Evolutionary conservation across 345 rosid genomes (phyloP), one percentile per base, ranked within the genome.

Genomic region (Hypericum androsaemum): DNA sequence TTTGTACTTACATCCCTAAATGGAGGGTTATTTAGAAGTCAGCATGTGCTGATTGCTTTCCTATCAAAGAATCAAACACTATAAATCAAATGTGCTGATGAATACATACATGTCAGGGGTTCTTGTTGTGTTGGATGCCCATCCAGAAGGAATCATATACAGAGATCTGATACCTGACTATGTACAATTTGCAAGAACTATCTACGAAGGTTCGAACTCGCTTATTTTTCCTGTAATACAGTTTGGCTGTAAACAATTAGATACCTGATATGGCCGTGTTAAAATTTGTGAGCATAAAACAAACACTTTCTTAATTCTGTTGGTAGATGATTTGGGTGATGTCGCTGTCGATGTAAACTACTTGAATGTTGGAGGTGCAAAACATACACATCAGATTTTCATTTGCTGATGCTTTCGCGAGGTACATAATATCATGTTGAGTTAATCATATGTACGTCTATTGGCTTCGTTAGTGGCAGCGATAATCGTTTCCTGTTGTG

Each of bases 111-210:
- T 22, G 32, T 22, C 32, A 46, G 50, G 50, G 9, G 50, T 46
- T 11, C 50, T 46, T 49, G 88, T 90, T 47, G 95, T 82, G 64
- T 66, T 87, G 71, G 95, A 90, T 74, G 96, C 98, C 7, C 77
- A 46, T 43, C 96, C 96, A 0, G 87, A 63, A 38, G 95, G 98
- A 72, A 80, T 90, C 56, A 78, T 87, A 61, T 84, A 73, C 54
- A 69, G 77, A 70, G 98, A 90, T 75, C 65, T 90, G 64, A 70
- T 90, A 49, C 89, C 98, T 13, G 75, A 79, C 38, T 84, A 90
- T 52, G 95, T 80, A 38, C 43, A 75, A 8, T 48, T 72, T 44
- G 92, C 53, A 0, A 82, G 98, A 60, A 90, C 98, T 47, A 76
- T 90, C 47, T 87, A 87, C 9, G 96, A 90, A 90, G 98, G 98